Conservation (phyloP, 2,329 filamentous ascomycete species). For the Trichoderma lentiforme region DNA sequence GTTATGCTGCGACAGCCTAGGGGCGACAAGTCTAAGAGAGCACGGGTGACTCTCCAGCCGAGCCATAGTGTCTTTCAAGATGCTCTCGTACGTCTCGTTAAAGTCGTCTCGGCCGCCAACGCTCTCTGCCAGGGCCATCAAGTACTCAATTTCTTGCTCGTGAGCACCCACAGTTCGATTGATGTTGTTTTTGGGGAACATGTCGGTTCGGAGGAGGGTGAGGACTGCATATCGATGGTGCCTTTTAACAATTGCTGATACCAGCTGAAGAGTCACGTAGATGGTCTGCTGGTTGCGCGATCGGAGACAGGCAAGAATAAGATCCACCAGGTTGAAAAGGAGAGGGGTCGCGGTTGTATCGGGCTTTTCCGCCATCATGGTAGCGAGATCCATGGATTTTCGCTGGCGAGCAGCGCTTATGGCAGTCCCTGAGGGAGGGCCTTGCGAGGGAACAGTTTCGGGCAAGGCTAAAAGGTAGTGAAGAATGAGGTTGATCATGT, state of each 20-base stretch:
- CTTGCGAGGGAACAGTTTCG: slow-evolving; percentile 43
- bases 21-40: slow-evolving; percentile 64
- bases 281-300: slow-evolving; percentile 88
- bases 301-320: slow-evolving; percentile 79
- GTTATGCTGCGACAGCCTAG: slow-evolving; percentile 55
- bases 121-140: slow-evolving; percentile 65
- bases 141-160: slow-evolving; percentile 68
- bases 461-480: slow-evolving; percentile 86
- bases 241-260: slow-evolving; percentile 79
- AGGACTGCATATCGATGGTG: slow-evolving; percentile 84
- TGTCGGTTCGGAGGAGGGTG: slow-evolving; percentile 68
- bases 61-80: slow-evolving; percentile 67
- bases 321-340: slow-evolving; percentile 88
- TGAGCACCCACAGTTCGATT: slow-evolving; percentile 70
- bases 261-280: slow-evolving; percentile 79
- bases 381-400: slow-evolving; percentile 84
- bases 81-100: slow-evolving; percentile 68
- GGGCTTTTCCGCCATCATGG: slow-evolving; percentile 70
- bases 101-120: slow-evolving; percentile 68
- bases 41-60: slow-evolving; percentile 71
- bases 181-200: slow-evolving; percentile 50
- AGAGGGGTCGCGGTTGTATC: slow-evolving; percentile 74
- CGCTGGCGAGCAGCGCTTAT: slow-evolving; percentile 72
- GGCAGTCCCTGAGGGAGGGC: slow-evolving; percentile 44
- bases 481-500: slow-evolving; percentile 90